Conservation (phyloP, 176 grass and related monocot species). For the Carex littledalei region DNA sequence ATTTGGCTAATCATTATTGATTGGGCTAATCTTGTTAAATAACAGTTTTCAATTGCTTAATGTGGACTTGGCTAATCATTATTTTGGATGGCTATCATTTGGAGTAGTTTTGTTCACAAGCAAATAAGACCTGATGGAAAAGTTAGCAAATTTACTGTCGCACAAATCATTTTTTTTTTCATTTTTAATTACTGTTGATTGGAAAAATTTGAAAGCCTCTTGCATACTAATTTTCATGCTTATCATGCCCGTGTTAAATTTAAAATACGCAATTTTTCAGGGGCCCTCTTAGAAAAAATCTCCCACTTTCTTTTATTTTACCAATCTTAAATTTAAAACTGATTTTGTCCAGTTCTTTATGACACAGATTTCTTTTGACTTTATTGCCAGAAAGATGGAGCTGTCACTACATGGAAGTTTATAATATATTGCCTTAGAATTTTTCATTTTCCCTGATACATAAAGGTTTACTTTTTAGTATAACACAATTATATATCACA, state of each 20-base stretch:
- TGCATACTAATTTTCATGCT: background rate
- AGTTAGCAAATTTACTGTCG: background rate
- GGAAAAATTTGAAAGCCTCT: background rate
- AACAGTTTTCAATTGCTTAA: too few species aligned
- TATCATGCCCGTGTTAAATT: background rate
- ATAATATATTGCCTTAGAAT: background rate
- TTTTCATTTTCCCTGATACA: background rate
- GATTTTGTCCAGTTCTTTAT: background rate
- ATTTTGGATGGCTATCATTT: background rate
- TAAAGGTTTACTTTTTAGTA: background rate
- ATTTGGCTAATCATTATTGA: too few species aligned
- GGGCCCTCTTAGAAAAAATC: background rate
- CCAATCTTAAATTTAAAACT: background rate
- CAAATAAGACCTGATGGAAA: background rate
- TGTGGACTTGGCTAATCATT: too few species aligned
- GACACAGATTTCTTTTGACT: background rate
- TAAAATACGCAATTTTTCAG: background rate
- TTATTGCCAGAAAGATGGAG: constrained; percentile 8
- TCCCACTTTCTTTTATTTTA: background rate
- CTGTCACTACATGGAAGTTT: background rate
- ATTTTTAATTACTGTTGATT: background rate
- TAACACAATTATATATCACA: background rate
- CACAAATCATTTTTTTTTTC: background rate
- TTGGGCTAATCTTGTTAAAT: too few species aligned
- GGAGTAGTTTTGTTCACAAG: too few species aligned